Percentiles rank a stretch among this genome's conserved stretches.
Evolutionary conservation across 176 grass and related monocot species (phyloP).

Genomic region (Triticum turgidum): DNA sequence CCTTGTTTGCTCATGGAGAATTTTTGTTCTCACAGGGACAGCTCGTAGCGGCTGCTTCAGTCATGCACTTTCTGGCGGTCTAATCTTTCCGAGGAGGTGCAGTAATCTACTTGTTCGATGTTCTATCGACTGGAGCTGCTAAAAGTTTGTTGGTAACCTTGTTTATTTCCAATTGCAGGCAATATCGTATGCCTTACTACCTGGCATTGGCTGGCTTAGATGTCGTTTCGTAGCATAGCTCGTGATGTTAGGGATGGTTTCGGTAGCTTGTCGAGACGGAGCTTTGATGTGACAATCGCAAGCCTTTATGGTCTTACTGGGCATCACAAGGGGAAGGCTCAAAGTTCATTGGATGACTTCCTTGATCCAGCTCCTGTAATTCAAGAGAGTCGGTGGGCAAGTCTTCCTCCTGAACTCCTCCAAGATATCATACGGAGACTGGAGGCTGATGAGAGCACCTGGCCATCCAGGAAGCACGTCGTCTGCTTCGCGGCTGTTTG

Average conservation of each 20-base stretch:
- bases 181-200: constrained; percentile 36
- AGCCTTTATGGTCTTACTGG: constrained; percentile 71
- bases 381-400: constrained; percentile 78
- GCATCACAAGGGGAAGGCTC: constrained; percentile 55
- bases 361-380: constrained; percentile 44
- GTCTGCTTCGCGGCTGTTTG: constrained; percentile 91
- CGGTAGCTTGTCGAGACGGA: constrained; percentile 77
- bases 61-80: neutral
- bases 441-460: constrained; percentile 75
- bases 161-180: constrained; percentile 13
- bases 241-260: constrained; percentile 90
- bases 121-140: neutral
- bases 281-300: constrained; percentile 85
- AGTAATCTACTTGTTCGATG: neutral
- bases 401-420: constrained; percentile 90
- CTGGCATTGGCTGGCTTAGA: constrained; percentile 36
- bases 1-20: neutral
- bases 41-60: constrained; percentile 20
- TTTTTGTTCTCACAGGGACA: constrained; percentile 28
- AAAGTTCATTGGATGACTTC: constrained; percentile 61
- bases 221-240: constrained; percentile 95
- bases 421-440: constrained; percentile 78
- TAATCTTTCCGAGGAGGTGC: neutral
- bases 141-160: neutral
- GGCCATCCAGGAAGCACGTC: constrained; percentile 85